Evolutionary conservation across 345 rosid species (phyloP), one percentile per base, ranked within the genome.

Genomic region (Salix purpurea): DNA sequence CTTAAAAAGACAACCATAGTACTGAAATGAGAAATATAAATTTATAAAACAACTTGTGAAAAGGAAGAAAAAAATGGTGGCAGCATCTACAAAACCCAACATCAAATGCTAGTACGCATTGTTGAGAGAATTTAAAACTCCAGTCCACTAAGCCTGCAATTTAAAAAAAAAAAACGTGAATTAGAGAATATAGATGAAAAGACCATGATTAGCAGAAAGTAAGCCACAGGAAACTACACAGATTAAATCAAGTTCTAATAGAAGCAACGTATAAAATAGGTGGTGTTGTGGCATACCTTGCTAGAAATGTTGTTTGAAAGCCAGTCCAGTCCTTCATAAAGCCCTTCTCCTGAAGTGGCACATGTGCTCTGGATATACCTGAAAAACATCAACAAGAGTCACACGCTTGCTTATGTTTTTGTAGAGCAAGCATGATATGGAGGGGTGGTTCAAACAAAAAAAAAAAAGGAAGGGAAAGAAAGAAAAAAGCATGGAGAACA

Each of bases 311-410:
- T 58, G 64, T 58, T 58, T 58, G 64, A 58, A n/a, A 58, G 64
- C 64, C 64, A 58, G 64, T 58, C 64, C 64, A 58, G 4, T 58
- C 64, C 64, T 23, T 58, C 64, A 23, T 58, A 58, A 10, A 58
- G 64, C 64, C 64, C 64, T 58, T 58, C 64, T 58, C 64, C 64
- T 58, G 64, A 58, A n/a, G 64, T 58, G 64, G 64, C 64, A 58
- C 64, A 58, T 10, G 64, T 58, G 64, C 64, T 58, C 64, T 58
- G 64, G 64, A 58, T 58, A 58, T 58, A 58, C 64, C 64, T 58
- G 64, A 24, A 58, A n/a, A 58, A 23, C 64, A 58, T 58, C 64
- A 58, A 58, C 64, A 58, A 23, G 23, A 58, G 28, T 58, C n/a
- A 58, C 14, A 24, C n/a, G 28, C 28, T 58, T 58, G 28, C 28